Evolutionary conservation across 768 basidiomycete species (phyloP), one percentile per base, ranked within the genome.

Genomic region (Hericium coralloides): DNA sequence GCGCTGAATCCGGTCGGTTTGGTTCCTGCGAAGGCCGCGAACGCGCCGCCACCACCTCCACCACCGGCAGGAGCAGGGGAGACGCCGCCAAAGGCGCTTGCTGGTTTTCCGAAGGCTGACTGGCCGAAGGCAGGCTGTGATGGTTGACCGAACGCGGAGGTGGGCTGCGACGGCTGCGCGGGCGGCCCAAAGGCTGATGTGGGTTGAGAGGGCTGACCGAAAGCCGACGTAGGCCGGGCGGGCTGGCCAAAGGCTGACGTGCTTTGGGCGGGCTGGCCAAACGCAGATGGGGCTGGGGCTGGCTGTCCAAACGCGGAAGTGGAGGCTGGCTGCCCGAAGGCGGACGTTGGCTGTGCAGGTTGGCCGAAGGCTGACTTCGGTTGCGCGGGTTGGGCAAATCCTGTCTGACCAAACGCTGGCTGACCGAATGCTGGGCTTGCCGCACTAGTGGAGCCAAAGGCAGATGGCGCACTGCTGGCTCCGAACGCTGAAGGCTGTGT

Each of bases 401-500:
- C 49, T 72, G 58, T 57, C 53, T 65, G 62, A 17, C 64, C 68
- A 52, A 70, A 70, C 12, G 61, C 62, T 25, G 67, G 59, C 25
- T 55, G 59, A 22, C 63, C 65, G 31, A 66, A 63, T 14, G 60
- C 55, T 15, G 69, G 37, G 26, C 26, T 36, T 10, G 49, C 31
- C 14, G 22, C 12, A 4, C 14, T 50, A 2, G 14, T 25, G 26
- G 64, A 36, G 15, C 64, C 76, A 64, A 81, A 79, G 0, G 72
- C 67, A 18, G 79, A 71, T 62, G 49, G 25, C 5, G 49, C 15
- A 71, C 59, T 22, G 65, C 64, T 39, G 72, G 63, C 18, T 49
- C 73, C 73, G 58, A 78, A 79, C 3, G 69, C 71, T n/a, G 77
- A 72, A 20, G 63, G 45, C 25, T 52, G 18, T 23, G 67, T 62